phyloP scores from a whole-genome alignment of 108 stramenopile species.

The Licmophora abbreviata region DNA sequence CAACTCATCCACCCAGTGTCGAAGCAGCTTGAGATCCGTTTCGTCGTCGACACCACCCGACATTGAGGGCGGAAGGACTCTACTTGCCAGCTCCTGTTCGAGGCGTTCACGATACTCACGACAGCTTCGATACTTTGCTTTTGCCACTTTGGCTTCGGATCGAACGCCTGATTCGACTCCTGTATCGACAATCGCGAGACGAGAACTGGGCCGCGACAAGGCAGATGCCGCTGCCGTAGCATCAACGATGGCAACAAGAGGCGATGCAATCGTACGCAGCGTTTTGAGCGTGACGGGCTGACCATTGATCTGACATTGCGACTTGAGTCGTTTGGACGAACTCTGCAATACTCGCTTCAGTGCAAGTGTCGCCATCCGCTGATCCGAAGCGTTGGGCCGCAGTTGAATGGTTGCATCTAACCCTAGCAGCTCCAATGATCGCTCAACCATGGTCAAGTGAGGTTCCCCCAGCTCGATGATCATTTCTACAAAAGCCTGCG shows the following conservation, averaged over 20 bases:
- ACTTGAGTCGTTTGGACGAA: slow-evolving; percentile 36
- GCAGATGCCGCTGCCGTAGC: slow-evolving; percentile 55
- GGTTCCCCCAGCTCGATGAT: slow-evolving; percentile 32
- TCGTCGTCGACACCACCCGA: slow-evolving; percentile 17
- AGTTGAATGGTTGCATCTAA: slow-evolving; percentile 24
- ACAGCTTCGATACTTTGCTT: slow-evolving; percentile 24
- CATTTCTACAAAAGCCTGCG: slow-evolving; percentile 19
- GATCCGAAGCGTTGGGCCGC: slow-evolving; percentile 5
- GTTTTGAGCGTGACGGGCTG: slow-evolving; percentile 44
- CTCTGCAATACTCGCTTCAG: slow-evolving; percentile 10
- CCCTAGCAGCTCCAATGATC: slow-evolving; percentile 16
- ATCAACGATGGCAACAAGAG: slow-evolving; percentile 64
- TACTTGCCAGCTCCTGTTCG: slow-evolving; percentile 32
- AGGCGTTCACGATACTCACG: slow-evolving; percentile 27
- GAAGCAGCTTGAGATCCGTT: slow-evolving; percentile 41
- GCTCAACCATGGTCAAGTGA: slow-evolving; percentile 27
- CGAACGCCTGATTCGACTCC: slow-evolving; percentile 27
- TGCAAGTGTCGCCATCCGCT: slow-evolving; percentile 4
- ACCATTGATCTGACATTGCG: slow-evolving; percentile 55
- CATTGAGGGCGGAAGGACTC: slow-evolving; percentile 39
- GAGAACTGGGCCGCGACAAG: slow-evolving; percentile 26
- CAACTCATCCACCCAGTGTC: slow-evolving; percentile 71
- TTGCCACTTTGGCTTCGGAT: slow-evolving; percentile 13
- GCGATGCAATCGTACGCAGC: slow-evolving; percentile 35
- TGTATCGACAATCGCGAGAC: slow-evolving; percentile 59